Base-by-base conservation (phyloP, 371 early-diverging fungal species). In the Apophysomyces variabilis region DNA sequence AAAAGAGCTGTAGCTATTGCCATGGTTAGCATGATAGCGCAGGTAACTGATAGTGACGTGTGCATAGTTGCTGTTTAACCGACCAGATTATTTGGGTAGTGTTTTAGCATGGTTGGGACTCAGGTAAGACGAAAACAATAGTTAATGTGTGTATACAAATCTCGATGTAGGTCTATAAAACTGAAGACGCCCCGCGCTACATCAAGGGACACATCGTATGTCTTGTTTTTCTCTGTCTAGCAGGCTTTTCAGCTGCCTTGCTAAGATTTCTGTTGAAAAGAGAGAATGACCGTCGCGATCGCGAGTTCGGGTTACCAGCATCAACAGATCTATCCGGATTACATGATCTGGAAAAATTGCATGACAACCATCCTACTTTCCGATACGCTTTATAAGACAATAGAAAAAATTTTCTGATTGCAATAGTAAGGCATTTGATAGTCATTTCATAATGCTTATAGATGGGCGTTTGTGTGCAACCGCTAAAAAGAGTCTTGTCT, bases 1-100 rank as follows among this genome's bases (percentile, higher is more conserved):
- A 86, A 86, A 57, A 78, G 86, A 7, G 87, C 79, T 4, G 76
- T 83, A 21, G 83, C 76, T n/a, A 71, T 86, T 45, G 87, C 82
- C 1, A 73, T 85, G 75, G 71, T 78, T 4, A 82, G 78, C 64
- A 85, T 77, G 62, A 75, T 84, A 64, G 86, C 83, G 11, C 86
- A 71, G 65, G 54, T 50, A 50, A 9, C 9, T 18, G 21, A 50
- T 7, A 50, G 21, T 35, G 57, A 59, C 58, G 62, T 39, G 37
- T 16, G n/a, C 3, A 60, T 14, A 26, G 35, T 7, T 26, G 3
- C 32, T 26, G 32, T 26, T 26, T 26, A 26, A 26, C 32, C 1
- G 32, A 26, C 32, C 32, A 3, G 3, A 26, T 5, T 46, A 43
- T 57, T 4, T 50, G 9, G 9, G 32, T 58, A 86, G 65, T 80